Conservation (phyloP, 2,329 filamentous ascomycete genomes). For the Neoascochyta sp. region DNA sequence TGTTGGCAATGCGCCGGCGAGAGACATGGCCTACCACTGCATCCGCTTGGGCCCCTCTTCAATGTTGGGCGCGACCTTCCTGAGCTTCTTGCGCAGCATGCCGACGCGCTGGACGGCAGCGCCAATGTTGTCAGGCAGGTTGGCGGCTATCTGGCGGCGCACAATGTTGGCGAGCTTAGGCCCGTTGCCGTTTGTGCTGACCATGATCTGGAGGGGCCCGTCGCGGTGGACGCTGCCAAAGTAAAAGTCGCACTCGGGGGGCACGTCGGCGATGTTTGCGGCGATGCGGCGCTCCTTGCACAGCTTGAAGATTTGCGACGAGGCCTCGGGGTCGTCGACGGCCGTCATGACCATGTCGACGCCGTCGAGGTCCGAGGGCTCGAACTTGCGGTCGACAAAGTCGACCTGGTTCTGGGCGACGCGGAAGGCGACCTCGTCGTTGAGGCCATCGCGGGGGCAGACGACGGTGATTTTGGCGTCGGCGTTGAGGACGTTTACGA, state of each 20-base stretch:
- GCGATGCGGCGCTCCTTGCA: conserved; percentile 82
- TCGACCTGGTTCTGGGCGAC: conserved; percentile 70
- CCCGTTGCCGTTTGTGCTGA: conserved; percentile 95
- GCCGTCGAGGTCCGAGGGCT: conserved; percentile 78
- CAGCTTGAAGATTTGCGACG: conserved; percentile 84
- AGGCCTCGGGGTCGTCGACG: conserved; percentile 90
- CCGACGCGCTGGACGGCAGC: conserved; percentile 84
- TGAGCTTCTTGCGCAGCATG: conserved; percentile 70
- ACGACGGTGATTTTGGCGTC: conserved; percentile 87
- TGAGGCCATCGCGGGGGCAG: conserved; percentile 73
- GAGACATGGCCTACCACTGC: conserved; percentile 64
- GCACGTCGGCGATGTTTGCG: conserved; percentile 95
- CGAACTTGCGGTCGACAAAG: conserved; percentile 79
- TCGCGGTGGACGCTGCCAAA: conserved; percentile 95
- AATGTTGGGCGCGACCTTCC: conserved; percentile 67
- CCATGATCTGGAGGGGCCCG: conserved; percentile 95
- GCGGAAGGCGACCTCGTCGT: conserved; percentile 82
- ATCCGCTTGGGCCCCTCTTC: conserved; percentile 83
- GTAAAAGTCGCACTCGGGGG: conserved; percentile 96
- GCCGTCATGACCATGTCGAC: conserved; percentile 87
- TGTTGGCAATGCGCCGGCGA: too few relatives aligned
- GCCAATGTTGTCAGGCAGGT: conserved; percentile 74
- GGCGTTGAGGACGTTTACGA: conserved; percentile 90
- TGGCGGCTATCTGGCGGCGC: conserved; percentile 72
- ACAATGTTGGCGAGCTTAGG: conserved; percentile 87